Percentiles rank a stretch among this genome's conserved stretches.
These are phyloP conservation scores for Aphanocladium album DNA, from an alignment of 2,329 filamentous ascomycete genomes.

Conservation along the genomic window DNA sequence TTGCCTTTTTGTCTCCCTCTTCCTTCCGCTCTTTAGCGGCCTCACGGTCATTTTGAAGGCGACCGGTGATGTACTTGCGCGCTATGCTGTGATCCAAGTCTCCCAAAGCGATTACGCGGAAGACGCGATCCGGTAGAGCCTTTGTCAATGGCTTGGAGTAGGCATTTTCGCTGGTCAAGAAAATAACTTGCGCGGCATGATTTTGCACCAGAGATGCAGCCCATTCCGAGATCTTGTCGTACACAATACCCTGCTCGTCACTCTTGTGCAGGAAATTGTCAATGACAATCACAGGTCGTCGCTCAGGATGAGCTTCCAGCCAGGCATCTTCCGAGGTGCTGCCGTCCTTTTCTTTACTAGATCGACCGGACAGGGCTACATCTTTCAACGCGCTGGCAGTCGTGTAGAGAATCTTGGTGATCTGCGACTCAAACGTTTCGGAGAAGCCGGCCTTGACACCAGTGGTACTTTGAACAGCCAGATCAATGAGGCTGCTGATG, in stretches of 20 bases:
- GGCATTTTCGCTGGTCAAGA: conserved; percentile 83
- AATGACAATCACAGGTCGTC: conserved; percentile 76
- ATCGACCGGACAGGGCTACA: conserved; percentile 65
- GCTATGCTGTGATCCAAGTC: conserved; percentile 84
- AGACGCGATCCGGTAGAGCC: conserved; percentile 84
- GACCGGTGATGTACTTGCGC: conserved; percentile 82
- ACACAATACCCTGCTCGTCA: conserved; percentile 58
- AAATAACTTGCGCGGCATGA: conserved; percentile 90
- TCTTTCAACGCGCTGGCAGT: conserved; percentile 73
- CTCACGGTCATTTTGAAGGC: conserved; percentile 54
- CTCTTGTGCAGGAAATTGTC: conserved; percentile 87
- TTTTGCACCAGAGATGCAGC: conserved; percentile 78
- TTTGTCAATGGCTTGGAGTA: conserved; percentile 84
- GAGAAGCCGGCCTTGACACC: conserved; percentile 93
- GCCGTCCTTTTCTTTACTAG: conserved; percentile 68
- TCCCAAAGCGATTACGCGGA: conserved; percentile 77
- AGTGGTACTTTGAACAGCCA: conserved; percentile 89
- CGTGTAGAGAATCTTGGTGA: conserved; percentile 84
- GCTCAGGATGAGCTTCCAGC: conserved; percentile 83
- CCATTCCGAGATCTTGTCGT: conserved; percentile 83
- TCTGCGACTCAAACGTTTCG: conserved; percentile 82
- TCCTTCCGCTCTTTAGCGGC: conserved; percentile 24
- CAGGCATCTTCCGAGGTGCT: conserved; percentile 77
- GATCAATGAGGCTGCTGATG: conserved; percentile 84
- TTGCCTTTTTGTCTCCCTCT: conserved; percentile 21